Evolutionary conservation across 2,329 filamentous ascomycete species (phyloP).

Genomic region (Mollisia scopiformis): DNA sequence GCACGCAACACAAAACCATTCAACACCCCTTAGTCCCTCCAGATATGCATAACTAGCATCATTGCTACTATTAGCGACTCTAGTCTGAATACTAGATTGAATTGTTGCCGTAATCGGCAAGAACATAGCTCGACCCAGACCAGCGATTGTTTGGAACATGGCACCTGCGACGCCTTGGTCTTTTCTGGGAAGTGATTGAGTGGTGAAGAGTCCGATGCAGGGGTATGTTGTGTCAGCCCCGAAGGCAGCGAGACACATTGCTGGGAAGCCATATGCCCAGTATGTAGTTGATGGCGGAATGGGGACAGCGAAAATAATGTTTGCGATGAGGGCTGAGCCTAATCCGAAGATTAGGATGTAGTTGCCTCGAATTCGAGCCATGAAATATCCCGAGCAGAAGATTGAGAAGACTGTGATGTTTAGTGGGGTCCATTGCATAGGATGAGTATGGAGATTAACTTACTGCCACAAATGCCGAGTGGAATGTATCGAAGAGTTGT

Average conservation of each 20-base stretch:
- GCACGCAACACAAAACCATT: conserved; percentile 30
- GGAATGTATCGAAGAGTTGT: conserved; percentile 72
- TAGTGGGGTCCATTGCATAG: background rate
- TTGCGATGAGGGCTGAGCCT: conserved; percentile 44
- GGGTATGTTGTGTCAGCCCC: conserved; percentile 71
- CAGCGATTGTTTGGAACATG: conserved; percentile 67
- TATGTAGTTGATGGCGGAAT: conserved; percentile 64
- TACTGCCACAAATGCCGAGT: conserved; percentile 58
- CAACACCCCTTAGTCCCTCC: conserved; percentile 24
- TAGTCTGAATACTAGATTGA: conserved; percentile 63
- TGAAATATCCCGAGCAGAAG: conserved; percentile 28
- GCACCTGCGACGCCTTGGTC: conserved; percentile 72
- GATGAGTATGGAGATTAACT: background rate
- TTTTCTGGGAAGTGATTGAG: conserved; percentile 60
- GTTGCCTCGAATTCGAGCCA: conserved; percentile 47
- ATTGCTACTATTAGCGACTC: conserved; percentile 40
- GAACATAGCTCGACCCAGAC: conserved; percentile 67
- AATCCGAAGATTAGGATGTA: conserved; percentile 54
- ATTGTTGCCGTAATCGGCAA: conserved; percentile 67
- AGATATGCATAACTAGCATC: conserved; percentile 15
- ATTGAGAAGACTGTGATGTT: conserved; percentile 22
- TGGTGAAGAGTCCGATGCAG: conserved; percentile 66
- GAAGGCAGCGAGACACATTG: conserved; percentile 67
- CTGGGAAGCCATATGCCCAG: conserved; percentile 68
- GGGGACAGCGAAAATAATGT: conserved; percentile 64